Evolutionary conservation across 129 eudicot genomes (phyloP), one percentile per base, ranked within the genome.

Genomic region (Apium graveolens): DNA sequence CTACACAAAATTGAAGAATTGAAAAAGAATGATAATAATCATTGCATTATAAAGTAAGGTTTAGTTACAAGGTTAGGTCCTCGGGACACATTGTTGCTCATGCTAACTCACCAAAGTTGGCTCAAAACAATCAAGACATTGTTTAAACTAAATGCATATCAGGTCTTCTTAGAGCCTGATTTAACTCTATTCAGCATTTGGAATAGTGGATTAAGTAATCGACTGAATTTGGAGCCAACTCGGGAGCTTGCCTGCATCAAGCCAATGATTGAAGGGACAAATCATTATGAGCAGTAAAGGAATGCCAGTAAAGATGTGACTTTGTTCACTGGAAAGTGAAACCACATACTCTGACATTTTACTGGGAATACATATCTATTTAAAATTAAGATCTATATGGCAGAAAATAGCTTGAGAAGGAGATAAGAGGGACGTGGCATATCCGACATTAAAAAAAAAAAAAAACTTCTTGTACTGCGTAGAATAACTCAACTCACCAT

Each of bases 221-320:
- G 87, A 87, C 89, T 85, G 89, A 89, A 78, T 80, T 87, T 83
- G 88, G 91, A 91, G 97, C 93, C 91, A 91, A 89, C 91, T 91
- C 89, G 84, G 79, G 42, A 78, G 78, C 82, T 82, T 81, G 78
- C 93, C 91, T 91, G 93, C 91, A 86, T 44, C 77, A 74, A 44
- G 83, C 76, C 89, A 88, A 85, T 74, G 79, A 83, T 81, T 85
- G 87, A 82, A 77, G 75, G 87, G 81, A 79, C 80, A 16, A 76
- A 84, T 82, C 83, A 89, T 79, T 72, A 85, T 66, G 55, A 81
- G 43, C 44, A 70, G 26, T 72, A 74, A 10, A 73, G 21, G 76
- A 11, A 73, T 73, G 17, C 41, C 55, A n/a, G 12, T 44, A 74
- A 74, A 18, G 11, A 21, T 9, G 55, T 42, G 53, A 41, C 38